Percentiles rank a stretch among this genome's conserved stretches.
These are phyloP conservation scores for Daphne laureola DNA, from an alignment of 441 rosid genomes.

Conservation along the genomic window DNA sequence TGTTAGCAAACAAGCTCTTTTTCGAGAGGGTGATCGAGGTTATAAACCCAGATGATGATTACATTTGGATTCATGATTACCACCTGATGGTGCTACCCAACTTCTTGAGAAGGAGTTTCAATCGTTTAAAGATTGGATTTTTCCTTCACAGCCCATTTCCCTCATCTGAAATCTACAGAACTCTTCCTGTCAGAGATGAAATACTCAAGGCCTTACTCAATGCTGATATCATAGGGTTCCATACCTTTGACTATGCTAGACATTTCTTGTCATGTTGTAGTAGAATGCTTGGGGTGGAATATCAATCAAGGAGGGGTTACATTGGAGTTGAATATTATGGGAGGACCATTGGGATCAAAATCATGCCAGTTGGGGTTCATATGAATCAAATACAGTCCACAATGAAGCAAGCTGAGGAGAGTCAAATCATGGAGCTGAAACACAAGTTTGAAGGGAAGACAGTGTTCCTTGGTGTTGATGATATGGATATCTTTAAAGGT, in stretches of 20 bases:
- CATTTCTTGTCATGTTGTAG: constrained; percentile 16
- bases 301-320: constrained; percentile 16
- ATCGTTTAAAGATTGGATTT: constrained; percentile 15
- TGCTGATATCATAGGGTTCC: constrained; percentile 14
- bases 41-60: constrained; percentile 12
- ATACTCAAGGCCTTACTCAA: constrained; percentile 15
- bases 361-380: constrained; percentile 14
- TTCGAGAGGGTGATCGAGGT: constrained; percentile 14
- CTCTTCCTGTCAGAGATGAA: constrained; percentile 16
- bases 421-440: constrained; percentile 8
- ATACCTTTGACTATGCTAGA: constrained; percentile 18
- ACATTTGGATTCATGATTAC: constrained; percentile 14
- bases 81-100: constrained; percentile 17
- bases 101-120: constrained; percentile 13
- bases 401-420: constrained; percentile 10
- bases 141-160: constrained; percentile 19
- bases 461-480: neutral
- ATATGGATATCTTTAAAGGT: constrained; percentile 12
- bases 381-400: constrained; percentile 15
- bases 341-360: constrained; percentile 9
- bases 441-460: constrained; percentile 3
- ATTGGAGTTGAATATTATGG: constrained; percentile 19
- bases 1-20: constrained; percentile 16
- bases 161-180: constrained; percentile 17
- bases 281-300: constrained; percentile 17